These are phyloP conservation scores for Ceratobasidium papillatum DNA, from an alignment of 1,284 basidiomycete species.

Conservation along the genomic window DNA sequence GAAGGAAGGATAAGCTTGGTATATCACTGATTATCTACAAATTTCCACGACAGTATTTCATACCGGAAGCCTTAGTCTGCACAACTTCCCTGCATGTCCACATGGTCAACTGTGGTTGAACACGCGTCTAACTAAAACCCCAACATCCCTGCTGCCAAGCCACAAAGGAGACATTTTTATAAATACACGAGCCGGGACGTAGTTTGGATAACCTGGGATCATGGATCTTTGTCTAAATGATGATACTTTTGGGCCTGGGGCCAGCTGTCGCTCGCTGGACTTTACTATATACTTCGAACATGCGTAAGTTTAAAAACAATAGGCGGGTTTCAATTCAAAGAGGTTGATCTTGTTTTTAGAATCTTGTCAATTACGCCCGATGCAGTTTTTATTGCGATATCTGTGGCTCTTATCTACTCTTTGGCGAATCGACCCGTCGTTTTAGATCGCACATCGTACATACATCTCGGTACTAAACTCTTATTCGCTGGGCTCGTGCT, in stretches of 20 bases:
- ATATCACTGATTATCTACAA: too few relatives aligned
- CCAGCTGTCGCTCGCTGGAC: constrained; percentile 1
- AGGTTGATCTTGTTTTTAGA: neutral
- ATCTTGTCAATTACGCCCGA: constrained; percentile 12
- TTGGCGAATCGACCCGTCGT: neutral
- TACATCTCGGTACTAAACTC: neutral
- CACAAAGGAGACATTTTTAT: too few relatives aligned
- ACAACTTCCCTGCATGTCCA: too few relatives aligned
- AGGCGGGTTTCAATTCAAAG: too few relatives aligned
- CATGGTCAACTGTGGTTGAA: too few relatives aligned
- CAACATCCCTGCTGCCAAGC: too few relatives aligned
- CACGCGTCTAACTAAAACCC: too few relatives aligned
- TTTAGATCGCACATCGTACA: neutral
- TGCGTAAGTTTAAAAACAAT: neutral
- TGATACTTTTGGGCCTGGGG: neutral
- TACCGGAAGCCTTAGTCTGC: too few relatives aligned
- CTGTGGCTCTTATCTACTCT: neutral
- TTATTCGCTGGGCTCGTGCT: neutral
- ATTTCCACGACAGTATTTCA: too few relatives aligned
- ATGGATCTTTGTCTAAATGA: constrained; percentile 18
- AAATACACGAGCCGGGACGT: too few relatives aligned
- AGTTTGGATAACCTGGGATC: too few relatives aligned
- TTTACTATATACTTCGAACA: constrained; percentile 20
- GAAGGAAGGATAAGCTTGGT: too few relatives aligned
- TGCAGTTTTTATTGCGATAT: neutral